Conservation (phyloP, 2,329 filamentous ascomycete genomes). For the Colletotrichum sp. region DNA sequence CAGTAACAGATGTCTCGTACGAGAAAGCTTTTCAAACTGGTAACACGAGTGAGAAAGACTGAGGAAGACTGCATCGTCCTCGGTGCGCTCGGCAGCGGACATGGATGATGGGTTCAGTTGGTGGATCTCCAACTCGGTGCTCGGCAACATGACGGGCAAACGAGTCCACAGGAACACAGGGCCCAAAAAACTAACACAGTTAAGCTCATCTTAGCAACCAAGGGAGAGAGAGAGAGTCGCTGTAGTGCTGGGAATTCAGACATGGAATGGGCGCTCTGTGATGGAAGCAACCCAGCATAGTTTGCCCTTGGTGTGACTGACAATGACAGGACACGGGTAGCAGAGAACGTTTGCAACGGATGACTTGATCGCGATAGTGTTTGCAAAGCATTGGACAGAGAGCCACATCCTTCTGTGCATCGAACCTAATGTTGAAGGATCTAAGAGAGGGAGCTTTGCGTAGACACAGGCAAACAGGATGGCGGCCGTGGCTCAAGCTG, state of each 20-base stretch:
- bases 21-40: background rate
- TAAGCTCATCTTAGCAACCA: background rate
- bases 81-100: background rate
- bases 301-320: background rate
- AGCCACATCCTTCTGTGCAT: too few relatives aligned
- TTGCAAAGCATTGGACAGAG: too few relatives aligned
- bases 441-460: too few relatives aligned
- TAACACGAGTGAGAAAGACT: background rate
- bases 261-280: background rate
- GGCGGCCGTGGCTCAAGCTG: background rate
- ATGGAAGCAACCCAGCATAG: background rate
- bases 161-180: background rate
- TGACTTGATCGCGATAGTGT: background rate
- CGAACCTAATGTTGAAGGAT: too few relatives aligned
- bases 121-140: background rate
- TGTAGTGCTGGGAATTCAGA: background rate
- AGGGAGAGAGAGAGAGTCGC: accelerated
- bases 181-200: background rate
- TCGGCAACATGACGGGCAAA: background rate
- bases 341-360: background rate
- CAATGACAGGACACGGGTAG: background rate
- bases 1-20: background rate
- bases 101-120: background rate
- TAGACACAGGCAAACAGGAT: too few relatives aligned
- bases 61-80: background rate